A percentile compares a stretch with the other conserved stretches of the same genome.
Evolutionary conservation across 768 basidiomycete species (phyloP).

Genomic region (Suillus paluster): DNA sequence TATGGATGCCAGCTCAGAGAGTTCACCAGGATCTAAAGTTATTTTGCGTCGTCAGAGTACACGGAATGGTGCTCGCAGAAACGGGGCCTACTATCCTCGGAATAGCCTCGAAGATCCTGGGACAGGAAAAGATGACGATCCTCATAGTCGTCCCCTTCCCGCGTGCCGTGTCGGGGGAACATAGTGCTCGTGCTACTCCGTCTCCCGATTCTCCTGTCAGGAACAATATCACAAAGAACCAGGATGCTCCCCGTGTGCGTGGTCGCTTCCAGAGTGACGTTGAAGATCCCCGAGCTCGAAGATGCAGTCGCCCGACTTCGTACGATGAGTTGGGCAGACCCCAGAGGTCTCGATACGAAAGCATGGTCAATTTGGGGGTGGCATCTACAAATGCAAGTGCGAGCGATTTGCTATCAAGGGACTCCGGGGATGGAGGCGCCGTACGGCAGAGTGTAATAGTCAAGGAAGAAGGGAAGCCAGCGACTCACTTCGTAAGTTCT

Average conservation of each 20-base stretch:
- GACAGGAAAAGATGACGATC: slow-evolving; percentile 37
- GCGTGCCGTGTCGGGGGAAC: slow-evolving; percentile 58
- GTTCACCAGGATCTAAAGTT: slow-evolving; percentile 45
- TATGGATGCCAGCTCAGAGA: slow-evolving; percentile 66
- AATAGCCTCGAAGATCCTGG: slow-evolving; percentile 39
- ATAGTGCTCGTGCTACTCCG: slow-evolving; percentile 37
- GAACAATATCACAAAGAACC: slow-evolving; percentile 38
- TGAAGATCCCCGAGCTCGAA: slow-evolving; percentile 55
- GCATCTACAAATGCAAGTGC: slow-evolving; percentile 56
- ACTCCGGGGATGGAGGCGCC: slow-evolving; percentile 66
- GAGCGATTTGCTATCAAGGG: slow-evolving; percentile 66
- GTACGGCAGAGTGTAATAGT: slow-evolving; percentile 74
- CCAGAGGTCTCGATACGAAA: slow-evolving; percentile 69
- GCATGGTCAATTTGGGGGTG: slow-evolving; percentile 67
- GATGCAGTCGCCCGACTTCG: slow-evolving; percentile 65
- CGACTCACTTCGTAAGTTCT: slow-evolving; percentile 79
- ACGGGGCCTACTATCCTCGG: slow-evolving; percentile 51
- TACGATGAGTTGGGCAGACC: slow-evolving; percentile 68
- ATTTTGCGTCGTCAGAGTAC: slow-evolving; percentile 63
- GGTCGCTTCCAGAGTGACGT: slow-evolving; percentile 78
- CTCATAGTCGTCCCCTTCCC: slow-evolving; percentile 69
- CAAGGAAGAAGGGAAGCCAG: slow-evolving; percentile 78
- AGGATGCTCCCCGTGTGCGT: slow-evolving; percentile 45
- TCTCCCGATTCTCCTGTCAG: slow-evolving; percentile 41
- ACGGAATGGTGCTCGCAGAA: slow-evolving; percentile 50